Evolutionary conservation across 1,139 yeast species (phyloP).

Genomic region (Scheffersomyces stambukii): DNA sequence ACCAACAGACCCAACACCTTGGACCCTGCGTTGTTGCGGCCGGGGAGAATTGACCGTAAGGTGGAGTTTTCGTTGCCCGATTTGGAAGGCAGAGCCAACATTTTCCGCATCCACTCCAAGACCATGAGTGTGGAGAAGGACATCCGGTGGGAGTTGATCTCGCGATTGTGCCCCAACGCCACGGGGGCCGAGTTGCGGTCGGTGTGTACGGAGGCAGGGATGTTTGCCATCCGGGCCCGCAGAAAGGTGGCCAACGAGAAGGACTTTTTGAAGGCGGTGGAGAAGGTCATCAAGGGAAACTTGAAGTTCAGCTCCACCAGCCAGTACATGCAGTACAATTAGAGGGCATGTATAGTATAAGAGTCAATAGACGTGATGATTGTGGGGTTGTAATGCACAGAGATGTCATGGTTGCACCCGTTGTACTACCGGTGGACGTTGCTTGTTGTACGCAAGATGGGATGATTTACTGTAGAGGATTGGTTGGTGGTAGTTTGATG

Average conservation of each 20-base stretch:
- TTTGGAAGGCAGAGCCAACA: constrained; percentile 94
- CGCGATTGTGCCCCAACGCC: constrained; percentile 94
- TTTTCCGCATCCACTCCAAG: constrained; percentile 93
- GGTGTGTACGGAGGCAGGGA: constrained; percentile 97
- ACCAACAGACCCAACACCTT: constrained; percentile 96
- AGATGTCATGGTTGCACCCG: constrained; percentile 1
- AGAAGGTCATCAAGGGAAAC: constrained; percentile 96
- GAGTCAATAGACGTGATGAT: background rate
- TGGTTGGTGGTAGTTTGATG: too few relatives aligned
- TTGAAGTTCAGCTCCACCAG: constrained; percentile 96
- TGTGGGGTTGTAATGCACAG: too few relatives aligned
- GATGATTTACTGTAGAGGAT: too few relatives aligned
- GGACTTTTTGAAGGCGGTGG: constrained; percentile 95
- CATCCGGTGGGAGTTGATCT: constrained; percentile 96
- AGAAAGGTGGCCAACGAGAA: constrained; percentile 97
- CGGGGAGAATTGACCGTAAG: constrained; percentile 97
- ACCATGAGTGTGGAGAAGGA: constrained; percentile 97
- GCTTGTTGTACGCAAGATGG: too few relatives aligned
- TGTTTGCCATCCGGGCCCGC: constrained; percentile 98
- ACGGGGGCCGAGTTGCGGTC: constrained; percentile 98
- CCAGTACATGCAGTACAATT: constrained; percentile 95
- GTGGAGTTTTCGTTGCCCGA: constrained; percentile 96
- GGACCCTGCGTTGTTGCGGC: constrained; percentile 96
- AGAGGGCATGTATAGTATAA: too few relatives aligned
- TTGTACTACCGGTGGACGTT: background rate